phyloP scores from a whole-genome alignment of 2,329 filamentous ascomycete genomes.

The Apiospora arundinis region DNA sequence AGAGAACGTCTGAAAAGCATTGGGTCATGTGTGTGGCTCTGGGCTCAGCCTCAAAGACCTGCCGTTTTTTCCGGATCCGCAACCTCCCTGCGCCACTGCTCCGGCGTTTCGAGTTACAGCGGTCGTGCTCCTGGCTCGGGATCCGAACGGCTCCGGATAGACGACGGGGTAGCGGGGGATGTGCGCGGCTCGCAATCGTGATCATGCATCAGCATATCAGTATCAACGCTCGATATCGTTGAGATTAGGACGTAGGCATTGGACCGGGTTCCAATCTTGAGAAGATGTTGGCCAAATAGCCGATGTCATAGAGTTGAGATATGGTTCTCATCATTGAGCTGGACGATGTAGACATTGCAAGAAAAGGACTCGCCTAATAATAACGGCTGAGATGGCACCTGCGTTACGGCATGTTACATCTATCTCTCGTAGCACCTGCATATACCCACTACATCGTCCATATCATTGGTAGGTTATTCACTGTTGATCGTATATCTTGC shows the following conservation, averaged over 20 bases:
- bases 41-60: background rate
- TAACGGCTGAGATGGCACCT: no score
- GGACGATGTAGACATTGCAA: no score
- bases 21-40: background rate
- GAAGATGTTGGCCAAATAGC: no score
- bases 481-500: background rate
- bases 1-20: background rate
- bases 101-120: constrained; percentile 10
- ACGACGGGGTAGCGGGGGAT: background rate
- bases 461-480: background rate
- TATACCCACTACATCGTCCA: background rate
- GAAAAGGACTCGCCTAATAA: no score
- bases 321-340: no score
- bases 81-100: background rate
- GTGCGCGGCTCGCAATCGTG: background rate
- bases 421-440: background rate
- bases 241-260: background rate
- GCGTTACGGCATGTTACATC: background rate
- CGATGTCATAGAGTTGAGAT: no score
- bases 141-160: background rate
- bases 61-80: background rate
- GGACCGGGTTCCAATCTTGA: no score
- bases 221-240: background rate
- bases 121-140: background rate
- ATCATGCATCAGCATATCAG: background rate